Conservation (phyloP, 148 eudicot species). For the Diospyros kaki region DNA sequence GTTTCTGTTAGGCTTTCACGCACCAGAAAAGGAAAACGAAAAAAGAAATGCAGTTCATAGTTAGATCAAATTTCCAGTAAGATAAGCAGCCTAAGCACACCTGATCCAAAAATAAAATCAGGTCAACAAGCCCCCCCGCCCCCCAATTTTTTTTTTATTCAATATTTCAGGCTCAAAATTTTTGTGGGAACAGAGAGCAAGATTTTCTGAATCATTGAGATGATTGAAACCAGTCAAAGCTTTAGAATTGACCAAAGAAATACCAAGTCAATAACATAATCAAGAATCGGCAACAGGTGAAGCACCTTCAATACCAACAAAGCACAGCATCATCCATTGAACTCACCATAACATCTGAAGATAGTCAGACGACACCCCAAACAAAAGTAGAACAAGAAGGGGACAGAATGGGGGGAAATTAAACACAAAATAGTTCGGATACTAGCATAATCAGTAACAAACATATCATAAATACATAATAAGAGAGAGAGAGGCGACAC, state of each 20-base stretch:
- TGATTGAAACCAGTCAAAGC: neutral
- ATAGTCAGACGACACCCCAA: neutral
- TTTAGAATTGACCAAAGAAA: neutral
- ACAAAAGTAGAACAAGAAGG: neutral
- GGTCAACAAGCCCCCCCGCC: neutral
- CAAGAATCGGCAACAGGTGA: neutral
- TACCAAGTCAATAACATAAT: neutral
- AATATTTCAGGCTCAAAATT: neutral
- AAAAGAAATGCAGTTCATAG: neutral
- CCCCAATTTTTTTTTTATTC: too few relatives aligned
- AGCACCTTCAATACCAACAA: neutral
- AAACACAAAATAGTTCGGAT: neutral
- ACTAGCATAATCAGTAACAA: neutral
- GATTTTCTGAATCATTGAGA: neutral
- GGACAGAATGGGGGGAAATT: neutral
- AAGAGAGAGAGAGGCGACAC: too few relatives aligned
- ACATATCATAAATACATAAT: neutral
- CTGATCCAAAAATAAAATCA: too few relatives aligned
- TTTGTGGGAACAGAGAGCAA: neutral
- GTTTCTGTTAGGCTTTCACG: neutral
- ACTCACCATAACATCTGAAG: neutral
- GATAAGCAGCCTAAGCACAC: too few relatives aligned
- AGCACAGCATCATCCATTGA: neutral
- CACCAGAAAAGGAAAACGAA: neutral
- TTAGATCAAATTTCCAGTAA: too few relatives aligned